A percentile compares a stretch with the other conserved stretches of the same genome.
These are phyloP conservation scores for Ulota crispa DNA, from an alignment of 225 moss, liverwort and hornwort genomes.

Conservation along the genomic window DNA sequence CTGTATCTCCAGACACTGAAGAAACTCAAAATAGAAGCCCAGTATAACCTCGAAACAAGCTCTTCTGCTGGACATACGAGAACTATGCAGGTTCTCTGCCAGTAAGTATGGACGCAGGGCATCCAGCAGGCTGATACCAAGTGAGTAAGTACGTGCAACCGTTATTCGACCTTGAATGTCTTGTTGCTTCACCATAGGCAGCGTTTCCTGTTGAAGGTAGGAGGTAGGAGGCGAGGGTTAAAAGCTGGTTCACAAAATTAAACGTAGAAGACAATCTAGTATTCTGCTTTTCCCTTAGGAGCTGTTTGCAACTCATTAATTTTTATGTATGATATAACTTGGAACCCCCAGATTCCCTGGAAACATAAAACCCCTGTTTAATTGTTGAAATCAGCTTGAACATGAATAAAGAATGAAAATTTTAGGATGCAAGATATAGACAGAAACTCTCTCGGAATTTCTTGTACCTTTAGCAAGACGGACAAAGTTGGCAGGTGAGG, in stretches of 20 bases:
- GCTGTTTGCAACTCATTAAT: conserved; percentile 4
- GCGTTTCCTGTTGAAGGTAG: conserved; percentile 60
- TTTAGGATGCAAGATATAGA: background rate
- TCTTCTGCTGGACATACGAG: conserved; percentile 34
- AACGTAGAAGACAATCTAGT: background rate
- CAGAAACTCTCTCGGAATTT: background rate
- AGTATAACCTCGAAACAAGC: conserved; percentile 66
- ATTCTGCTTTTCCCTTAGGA: background rate
- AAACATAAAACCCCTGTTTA: background rate
- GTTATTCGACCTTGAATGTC: conserved; percentile 68
- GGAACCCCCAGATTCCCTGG: conserved; percentile 9
- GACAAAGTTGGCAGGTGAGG: conserved; percentile 77
- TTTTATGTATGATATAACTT: background rate
- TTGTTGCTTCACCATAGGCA: conserved; percentile 77
- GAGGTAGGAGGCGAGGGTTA: conserved; percentile 14
- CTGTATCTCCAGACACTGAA: conserved; percentile 67
- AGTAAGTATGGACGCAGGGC: conserved; percentile 79
- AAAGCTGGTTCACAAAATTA: background rate
- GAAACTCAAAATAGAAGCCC: conserved; percentile 78
- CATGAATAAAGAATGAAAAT: background rate
- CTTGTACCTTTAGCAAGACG: conserved; percentile 70
- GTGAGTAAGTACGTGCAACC: conserved; percentile 66
- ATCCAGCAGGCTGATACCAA: conserved; percentile 82
- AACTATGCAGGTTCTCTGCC: conserved; percentile 33
- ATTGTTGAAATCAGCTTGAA: conserved; percentile 15